phyloP scores from a whole-genome alignment of 129 eudicot species.

The Scalesia atractyloides region DNA sequence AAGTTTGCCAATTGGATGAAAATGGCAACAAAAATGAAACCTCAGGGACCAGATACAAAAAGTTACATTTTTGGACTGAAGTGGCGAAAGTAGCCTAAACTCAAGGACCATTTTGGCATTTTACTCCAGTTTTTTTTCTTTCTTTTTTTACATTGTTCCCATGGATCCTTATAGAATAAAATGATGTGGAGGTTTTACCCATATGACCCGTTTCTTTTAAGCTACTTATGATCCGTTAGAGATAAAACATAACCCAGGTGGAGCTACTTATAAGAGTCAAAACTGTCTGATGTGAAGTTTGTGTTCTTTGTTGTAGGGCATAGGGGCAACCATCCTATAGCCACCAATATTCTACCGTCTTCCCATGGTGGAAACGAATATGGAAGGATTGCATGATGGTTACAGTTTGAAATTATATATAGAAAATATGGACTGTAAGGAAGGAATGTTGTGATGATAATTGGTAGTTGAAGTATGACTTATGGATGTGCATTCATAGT shows the following conservation, averaged over 20 bases:
- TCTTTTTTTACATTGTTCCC: background rate
- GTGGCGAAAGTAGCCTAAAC: too few species aligned
- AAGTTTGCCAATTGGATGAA: too few species aligned
- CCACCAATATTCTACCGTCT: conserved; percentile 57
- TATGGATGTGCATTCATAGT: conserved; percentile 36
- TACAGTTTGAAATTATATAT: conserved; percentile 27
- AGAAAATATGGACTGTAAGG: conserved; percentile 20
- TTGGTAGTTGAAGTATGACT: conserved; percentile 36
- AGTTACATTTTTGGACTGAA: too few species aligned
- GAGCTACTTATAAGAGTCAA: background rate
- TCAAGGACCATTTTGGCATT: too few species aligned
- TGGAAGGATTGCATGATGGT: conserved; percentile 57
- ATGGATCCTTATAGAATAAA: background rate
- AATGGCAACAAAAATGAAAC: too few species aligned
- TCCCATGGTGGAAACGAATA: conserved; percentile 75
- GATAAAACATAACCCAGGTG: background rate
- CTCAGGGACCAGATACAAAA: too few species aligned
- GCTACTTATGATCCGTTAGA: background rate
- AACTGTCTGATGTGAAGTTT: conserved; percentile 12
- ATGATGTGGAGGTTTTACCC: background rate
- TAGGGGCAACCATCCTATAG: conserved; percentile 61
- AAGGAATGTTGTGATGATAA: conserved; percentile 25
- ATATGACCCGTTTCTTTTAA: background rate
- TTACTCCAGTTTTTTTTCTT: background rate
- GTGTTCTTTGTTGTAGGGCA: conserved; percentile 52